These are phyloP conservation scores for Casuarina glauca DNA, from an alignment of 306 rosid species.

Conservation along the genomic window DNA sequence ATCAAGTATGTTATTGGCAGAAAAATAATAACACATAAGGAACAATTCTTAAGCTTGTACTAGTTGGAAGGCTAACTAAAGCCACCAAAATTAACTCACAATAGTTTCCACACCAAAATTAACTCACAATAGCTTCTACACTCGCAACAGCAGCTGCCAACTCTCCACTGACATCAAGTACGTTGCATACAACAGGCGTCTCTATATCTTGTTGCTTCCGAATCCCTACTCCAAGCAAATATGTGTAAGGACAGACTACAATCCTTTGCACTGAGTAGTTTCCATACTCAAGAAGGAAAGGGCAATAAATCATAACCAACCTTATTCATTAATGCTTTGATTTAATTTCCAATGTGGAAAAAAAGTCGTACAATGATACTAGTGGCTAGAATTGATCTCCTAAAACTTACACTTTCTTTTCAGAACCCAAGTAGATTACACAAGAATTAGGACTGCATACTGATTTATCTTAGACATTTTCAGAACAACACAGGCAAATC, in stretches of 20 bases:
- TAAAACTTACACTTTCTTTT: background rate
- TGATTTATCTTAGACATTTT: background rate
- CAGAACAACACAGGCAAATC: background rate
- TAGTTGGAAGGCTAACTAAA: constrained; percentile 32
- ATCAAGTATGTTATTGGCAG: constrained; percentile 17
- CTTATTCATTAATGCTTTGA: background rate
- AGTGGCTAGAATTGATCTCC: background rate
- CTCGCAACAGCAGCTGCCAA: constrained; percentile 80
- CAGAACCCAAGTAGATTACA: background rate
- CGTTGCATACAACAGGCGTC: constrained; percentile 77
- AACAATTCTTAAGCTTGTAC: constrained; percentile 19
- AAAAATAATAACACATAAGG: constrained; percentile 14
- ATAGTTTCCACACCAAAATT: constrained; percentile 61
- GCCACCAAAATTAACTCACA: constrained; percentile 50
- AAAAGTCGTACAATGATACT: constrained; percentile 3
- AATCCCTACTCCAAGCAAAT: constrained; percentile 57
- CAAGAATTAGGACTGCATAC: background rate
- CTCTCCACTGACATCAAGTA: constrained; percentile 78
- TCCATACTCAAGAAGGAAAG: background rate
- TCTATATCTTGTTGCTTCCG: constrained; percentile 57
- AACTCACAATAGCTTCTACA: constrained; percentile 81
- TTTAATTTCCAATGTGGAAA: constrained; percentile 11
- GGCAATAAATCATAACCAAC: background rate
- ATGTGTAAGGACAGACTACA: background rate
- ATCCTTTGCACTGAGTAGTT: background rate